Percentiles rank a stretch among this genome's conserved stretches.
phyloP scores from a whole-genome alignment of 441 rosid genomes.

The Metrosideros polymorpha region DNA sequence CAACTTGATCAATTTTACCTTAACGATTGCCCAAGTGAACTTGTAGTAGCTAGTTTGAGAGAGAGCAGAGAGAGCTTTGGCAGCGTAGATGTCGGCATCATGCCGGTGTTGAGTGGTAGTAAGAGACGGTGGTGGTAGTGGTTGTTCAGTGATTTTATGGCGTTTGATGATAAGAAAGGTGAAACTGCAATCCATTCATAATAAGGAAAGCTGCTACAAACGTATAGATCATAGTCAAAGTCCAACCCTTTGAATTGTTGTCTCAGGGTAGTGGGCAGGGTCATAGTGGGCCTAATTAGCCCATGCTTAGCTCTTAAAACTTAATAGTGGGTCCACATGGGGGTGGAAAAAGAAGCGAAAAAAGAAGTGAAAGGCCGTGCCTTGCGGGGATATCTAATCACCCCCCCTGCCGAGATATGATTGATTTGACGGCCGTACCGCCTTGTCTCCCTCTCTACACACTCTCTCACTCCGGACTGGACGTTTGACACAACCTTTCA shows the following conservation, averaged over 20 bases:
- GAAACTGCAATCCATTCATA: background rate
- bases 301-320: background rate
- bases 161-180: background rate
- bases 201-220: background rate
- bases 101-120: background rate
- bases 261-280: background rate
- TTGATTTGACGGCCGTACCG: slow-evolving; percentile 34
- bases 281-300: background rate
- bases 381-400: background rate
- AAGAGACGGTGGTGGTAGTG: background rate
- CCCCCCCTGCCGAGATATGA: slow-evolving; percentile 8
- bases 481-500: slow-evolving; percentile 36
- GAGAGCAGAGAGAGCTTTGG: background rate
- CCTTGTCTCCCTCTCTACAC: slow-evolving; percentile 4
- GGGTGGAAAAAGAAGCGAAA: background rate
- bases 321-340: background rate
- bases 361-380: background rate
- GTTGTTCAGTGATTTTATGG: background rate
- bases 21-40: background rate
- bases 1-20: background rate
- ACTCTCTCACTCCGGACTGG: background rate
- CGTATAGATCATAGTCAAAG: background rate
- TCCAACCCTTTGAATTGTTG: background rate
- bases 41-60: background rate
- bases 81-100: background rate